Evolutionary conservation across 768 basidiomycete genomes (phyloP), one percentile per base, ranked within the genome.

Genomic region (Imleria badia): DNA sequence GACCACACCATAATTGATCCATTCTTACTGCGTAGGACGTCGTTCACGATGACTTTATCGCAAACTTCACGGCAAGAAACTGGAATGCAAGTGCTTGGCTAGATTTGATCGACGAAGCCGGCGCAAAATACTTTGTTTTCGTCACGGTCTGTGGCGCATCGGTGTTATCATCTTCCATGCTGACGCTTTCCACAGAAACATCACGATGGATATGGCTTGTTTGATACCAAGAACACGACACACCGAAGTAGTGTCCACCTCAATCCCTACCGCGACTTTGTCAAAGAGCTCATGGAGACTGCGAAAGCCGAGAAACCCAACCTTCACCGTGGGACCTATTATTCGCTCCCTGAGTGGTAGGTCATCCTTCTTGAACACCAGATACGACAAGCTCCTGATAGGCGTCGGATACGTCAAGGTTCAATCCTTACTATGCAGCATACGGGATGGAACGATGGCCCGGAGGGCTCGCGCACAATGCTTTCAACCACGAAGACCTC

Each of bases 101-200:
- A 0, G 76, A 82, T 60, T 52, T 84, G 9, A 78, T 85, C 46
- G 79, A 77, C 39, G 72, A 73, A 30, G 79, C 81, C 0, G 83
- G 84, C 3, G 84, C 83, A 2, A 83, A 81, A 60, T 85, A 85
- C 56, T 84, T 85, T 56, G 82, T 85, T 20, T 67, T 82, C 34
- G 80, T 81, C 8, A 77, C 82, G 15, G 81, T 77, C 19, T 7
- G 76, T 68, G 3, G 14, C 41, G 44, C 45, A 12, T 10, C 4
- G 4, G 13, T 3, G 15, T 26, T 2, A 10, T 14, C 10, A 1
- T 35, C 9, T 42, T 43, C n/a, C 19, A 3, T 41, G 10, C 19
- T 60, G 41, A 60, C 12, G 13, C 30, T 14, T 11, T 29, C 17
- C 23, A 12, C 60, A 81, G 77, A 85, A 82, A 76, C 83, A 85